A percentile compares a stretch with the other conserved stretches of the same genome.
Evolutionary conservation across 2,329 filamentous ascomycete species (phyloP).

Genomic region (Clonostachys chloroleuca): DNA sequence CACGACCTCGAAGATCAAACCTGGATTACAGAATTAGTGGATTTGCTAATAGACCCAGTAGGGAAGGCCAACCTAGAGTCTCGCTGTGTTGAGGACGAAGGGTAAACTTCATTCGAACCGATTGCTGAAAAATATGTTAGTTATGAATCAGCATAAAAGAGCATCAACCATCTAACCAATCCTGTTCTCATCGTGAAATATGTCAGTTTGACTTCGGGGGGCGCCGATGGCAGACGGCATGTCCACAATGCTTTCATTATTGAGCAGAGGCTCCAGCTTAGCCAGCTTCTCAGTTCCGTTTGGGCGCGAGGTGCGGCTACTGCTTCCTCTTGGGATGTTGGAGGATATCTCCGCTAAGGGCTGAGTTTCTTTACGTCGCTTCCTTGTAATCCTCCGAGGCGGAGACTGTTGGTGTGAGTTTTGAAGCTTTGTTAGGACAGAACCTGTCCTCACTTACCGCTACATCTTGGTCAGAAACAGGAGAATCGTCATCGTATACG

Average conservation of each 20-base stretch:
- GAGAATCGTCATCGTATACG: constrained; percentile 55
- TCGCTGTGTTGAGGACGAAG: too few species aligned
- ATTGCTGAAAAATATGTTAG: background rate
- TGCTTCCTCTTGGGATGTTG: constrained; percentile 20
- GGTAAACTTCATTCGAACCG: too few species aligned
- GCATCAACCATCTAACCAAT: background rate
- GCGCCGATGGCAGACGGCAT: constrained; percentile 2
- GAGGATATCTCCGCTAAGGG: constrained; percentile 25
- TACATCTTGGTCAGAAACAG: constrained; percentile 27
- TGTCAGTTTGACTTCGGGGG: constrained; percentile 5
- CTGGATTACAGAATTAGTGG: constrained; percentile 6
- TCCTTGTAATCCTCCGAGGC: constrained; percentile 18
- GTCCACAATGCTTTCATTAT: too few species aligned
- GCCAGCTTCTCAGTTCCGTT: background rate
- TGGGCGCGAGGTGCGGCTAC: background rate
- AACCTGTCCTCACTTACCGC: constrained; percentile 29
- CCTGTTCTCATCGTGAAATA: background rate
- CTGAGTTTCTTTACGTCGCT: constrained; percentile 21
- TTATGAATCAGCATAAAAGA: background rate
- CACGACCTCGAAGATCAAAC: constrained; percentile 22
- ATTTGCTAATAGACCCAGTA: too few species aligned
- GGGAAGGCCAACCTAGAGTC: too few species aligned
- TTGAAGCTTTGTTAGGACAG: background rate
- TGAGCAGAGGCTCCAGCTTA: too few species aligned
- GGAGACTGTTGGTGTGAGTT: constrained; percentile 8